Evolutionary conservation across 73 alveolate species (phyloP).

Genomic region (Effrenium voratum): DNA sequence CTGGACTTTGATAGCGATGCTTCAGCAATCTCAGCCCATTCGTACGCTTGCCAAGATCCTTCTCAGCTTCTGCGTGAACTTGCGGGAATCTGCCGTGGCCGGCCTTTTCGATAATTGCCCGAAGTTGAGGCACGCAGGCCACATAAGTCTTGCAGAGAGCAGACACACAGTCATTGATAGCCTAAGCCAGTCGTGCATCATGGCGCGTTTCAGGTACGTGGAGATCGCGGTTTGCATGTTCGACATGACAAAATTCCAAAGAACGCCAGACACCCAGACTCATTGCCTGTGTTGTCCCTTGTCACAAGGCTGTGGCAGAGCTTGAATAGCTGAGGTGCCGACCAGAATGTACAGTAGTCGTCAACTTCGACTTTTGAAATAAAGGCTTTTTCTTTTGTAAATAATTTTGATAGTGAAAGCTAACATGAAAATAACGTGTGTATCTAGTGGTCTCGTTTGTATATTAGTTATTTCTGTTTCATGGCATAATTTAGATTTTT

Average conservation of each 20-base stretch:
- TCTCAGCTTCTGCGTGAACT: slow-evolving; percentile 87
- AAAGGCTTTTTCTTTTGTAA: not conserved
- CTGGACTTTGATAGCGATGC: not conserved
- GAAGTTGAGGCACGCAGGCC: not conserved
- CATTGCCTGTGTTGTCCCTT: no score
- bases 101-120: slow-evolving; percentile 77
- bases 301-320: not conserved
- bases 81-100: slow-evolving; percentile 73
- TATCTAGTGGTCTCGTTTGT: not conserved
- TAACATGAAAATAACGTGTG: not conserved
- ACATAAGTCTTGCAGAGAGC: not conserved
- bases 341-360: slow-evolving; percentile 42
- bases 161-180: no score
- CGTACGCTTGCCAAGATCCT: slow-evolving; percentile 38
- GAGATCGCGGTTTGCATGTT: slow-evolving; percentile 88
- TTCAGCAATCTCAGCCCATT: not conserved
- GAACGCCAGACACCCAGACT: slow-evolving; percentile 11
- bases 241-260: slow-evolving; percentile 83
- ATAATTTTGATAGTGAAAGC: not conserved
- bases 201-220: slow-evolving; percentile 18
- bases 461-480: not conserved
- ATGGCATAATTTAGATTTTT: not conserved
- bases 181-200: not conserved
- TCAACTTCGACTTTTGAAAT: slow-evolving; percentile 34
- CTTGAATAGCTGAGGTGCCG: not conserved